phyloP scores from a whole-genome alignment of 2,329 filamentous ascomycete genomes.

The Aspergillus carbonarius region DNA sequence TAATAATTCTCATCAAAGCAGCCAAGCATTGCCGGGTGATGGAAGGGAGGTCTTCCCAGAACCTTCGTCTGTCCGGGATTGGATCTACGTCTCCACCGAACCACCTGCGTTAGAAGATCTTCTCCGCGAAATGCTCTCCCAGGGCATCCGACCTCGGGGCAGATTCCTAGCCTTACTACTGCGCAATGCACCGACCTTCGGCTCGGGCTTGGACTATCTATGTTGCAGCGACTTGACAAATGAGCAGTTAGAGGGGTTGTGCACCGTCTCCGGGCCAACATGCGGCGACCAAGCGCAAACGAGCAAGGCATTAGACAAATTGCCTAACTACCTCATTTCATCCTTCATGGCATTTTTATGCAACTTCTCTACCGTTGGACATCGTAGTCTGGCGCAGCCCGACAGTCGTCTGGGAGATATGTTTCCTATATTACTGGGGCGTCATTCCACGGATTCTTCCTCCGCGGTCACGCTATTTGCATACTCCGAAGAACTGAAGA shows the following conservation, averaged over 20 bases:
- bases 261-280: constrained; percentile 21
- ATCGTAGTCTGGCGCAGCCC: constrained; percentile 10
- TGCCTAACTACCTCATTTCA: constrained; percentile 42
- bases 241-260: constrained; percentile 32
- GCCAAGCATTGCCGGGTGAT: constrained; percentile 54
- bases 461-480: constrained; percentile 22
- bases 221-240: constrained; percentile 34
- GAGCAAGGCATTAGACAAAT: constrained; percentile 24
- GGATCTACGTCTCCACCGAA: constrained; percentile 56
- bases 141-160: constrained; percentile 44
- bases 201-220: constrained; percentile 46
- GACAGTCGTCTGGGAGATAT: constrained; percentile 23
- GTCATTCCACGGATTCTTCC: neutral
- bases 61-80: constrained; percentile 56
- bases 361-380: constrained; percentile 25
- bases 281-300: constrained; percentile 15
- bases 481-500: constrained; percentile 14
- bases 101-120: constrained; percentile 55
- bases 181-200: constrained; percentile 40
- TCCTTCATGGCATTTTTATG: constrained; percentile 47
- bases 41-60: constrained; percentile 54
- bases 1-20: constrained; percentile 17
- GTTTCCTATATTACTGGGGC: constrained; percentile 30
- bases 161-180: constrained; percentile 53
- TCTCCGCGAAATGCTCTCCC: constrained; percentile 49